phyloP scores from a whole-genome alignment of 2,329 filamentous ascomycete genomes.

The Tolypocladium pustulatum region DNA sequence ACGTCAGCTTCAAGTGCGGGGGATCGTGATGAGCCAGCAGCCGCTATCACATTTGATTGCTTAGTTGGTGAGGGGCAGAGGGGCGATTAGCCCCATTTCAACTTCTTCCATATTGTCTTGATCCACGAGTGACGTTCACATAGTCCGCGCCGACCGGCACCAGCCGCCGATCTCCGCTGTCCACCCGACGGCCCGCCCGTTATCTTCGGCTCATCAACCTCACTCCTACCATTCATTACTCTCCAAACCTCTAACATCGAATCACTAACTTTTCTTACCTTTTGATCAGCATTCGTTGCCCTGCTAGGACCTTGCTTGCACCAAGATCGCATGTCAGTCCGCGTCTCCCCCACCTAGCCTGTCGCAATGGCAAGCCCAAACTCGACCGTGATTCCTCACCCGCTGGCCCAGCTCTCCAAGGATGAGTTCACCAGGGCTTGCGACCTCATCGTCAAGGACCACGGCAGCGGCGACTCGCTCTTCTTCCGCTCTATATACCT shows the following conservation, averaged over 20 bases:
- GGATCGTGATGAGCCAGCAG: neutral
- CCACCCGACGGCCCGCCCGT: neutral
- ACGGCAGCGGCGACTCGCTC: slow-evolving; percentile 12
- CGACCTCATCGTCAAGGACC: slow-evolving; percentile 28
- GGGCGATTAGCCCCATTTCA: neutral
- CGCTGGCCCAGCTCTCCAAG: slow-evolving; percentile 36
- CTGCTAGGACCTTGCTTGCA: neutral
- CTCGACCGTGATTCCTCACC: slow-evolving; percentile 17
- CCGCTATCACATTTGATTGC: neutral
- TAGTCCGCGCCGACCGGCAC: neutral
- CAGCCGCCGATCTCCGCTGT: neutral
- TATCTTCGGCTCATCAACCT: neutral
- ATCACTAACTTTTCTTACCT: neutral
- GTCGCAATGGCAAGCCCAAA: neutral
- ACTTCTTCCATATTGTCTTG: neutral
- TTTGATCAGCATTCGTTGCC: neutral
- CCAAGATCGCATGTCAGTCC: neutral
- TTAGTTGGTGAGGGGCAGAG: neutral
- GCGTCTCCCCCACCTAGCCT: neutral
- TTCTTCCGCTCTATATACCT: slow-evolving; percentile 51
- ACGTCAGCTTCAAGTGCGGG: neutral
- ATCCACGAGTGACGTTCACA: neutral
- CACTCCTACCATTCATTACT: neutral
- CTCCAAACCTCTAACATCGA: neutral
- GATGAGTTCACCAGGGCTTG: slow-evolving; percentile 39